Base-by-base conservation (phyloP, 306 rosid genomes). In the Corylus avellana region DNA sequence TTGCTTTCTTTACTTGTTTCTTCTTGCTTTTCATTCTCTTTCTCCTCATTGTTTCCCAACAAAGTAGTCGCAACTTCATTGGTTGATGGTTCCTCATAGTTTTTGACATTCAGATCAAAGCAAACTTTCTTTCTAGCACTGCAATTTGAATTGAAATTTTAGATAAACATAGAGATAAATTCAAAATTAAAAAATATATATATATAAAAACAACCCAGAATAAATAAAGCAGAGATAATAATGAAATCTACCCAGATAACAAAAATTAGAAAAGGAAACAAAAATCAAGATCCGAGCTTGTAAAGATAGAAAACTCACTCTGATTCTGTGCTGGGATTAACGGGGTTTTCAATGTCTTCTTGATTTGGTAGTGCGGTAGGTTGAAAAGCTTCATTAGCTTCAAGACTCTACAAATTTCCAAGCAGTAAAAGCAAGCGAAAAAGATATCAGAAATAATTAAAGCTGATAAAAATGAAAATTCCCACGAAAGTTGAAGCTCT, bases 271-370 rank as follows among this genome's bases (percentile, higher is more conserved):
- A 66, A 57, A 49, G 64, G 20, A 29, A 56, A 50, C 63, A 10
- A 8, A 10, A 27, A 2, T 39, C 61, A 39, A 70, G 71, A 48
- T 9, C 16, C 14, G 9, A 12, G 63, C 7, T 44, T n/a, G 18
- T 32, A 13, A 53, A 9, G 50, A 80, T 77, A 10, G 50, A n/a
- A 47, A 64, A 63, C 90, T 86, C 85, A 91, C 98, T 78, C 77
- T 10, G 86, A 84, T 79, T 82, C 78, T 14, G 68, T 75, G 27
- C 63, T 76, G 79, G 77, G 77, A 12, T 58, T 61, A 73, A 72
- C 47, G 74, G 80, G 74, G 51, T 80, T 78, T 46, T 76, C 78
- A 74, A 8, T 18, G 20, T 56, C 61, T 47, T 77, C 83, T 53
- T 74, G 85, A 79, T 84, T 71, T 22, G 77, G 62, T 57, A 70